Conservation (phyloP, 108 stramenopile genomes). For the Cyclostephanos invisitatus region DNA sequence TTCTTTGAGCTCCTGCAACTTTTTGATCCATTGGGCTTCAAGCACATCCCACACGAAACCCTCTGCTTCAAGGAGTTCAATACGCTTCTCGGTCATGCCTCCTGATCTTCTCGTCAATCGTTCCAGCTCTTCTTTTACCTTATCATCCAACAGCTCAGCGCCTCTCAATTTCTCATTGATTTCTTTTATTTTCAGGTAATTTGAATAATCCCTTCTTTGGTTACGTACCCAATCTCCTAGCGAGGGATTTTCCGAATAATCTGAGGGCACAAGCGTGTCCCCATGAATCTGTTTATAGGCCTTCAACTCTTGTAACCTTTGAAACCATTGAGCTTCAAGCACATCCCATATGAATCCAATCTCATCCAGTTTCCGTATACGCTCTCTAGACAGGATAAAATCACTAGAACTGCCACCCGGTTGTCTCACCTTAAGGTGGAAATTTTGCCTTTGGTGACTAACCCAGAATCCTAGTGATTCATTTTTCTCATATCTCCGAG, state of each 20-base stretch:
- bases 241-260: conserved; percentile 36
- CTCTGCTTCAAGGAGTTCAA: neutral
- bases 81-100: conserved; percentile 47
- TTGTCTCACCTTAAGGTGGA: conserved; percentile 27
- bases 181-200: conserved; percentile 29
- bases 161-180: conserved; percentile 14
- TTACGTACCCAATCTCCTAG: conserved; percentile 63
- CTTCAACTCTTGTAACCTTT: conserved; percentile 39
- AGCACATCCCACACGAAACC: conserved; percentile 46
- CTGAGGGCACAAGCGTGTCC: conserved; percentile 54
- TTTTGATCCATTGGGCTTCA: conserved; percentile 42
- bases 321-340: conserved; percentile 44
- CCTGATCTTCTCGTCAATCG: conserved; percentile 13
- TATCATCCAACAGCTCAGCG: conserved; percentile 15
- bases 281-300: conserved; percentile 52
- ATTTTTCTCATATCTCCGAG: conserved; percentile 37
- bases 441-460: conserved; percentile 41
- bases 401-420: neutral
- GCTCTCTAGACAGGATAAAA: conserved; percentile 32
- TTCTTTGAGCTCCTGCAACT: conserved; percentile 34
- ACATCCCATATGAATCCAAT: conserved; percentile 53
- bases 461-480: conserved; percentile 54
- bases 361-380: conserved; percentile 42
- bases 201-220: conserved; percentile 48
- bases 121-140: conserved; percentile 18